phyloP scores from a whole-genome alignment of 225 moss, liverwort and hornwort genomes.

The Anthoceros angustus region DNA sequence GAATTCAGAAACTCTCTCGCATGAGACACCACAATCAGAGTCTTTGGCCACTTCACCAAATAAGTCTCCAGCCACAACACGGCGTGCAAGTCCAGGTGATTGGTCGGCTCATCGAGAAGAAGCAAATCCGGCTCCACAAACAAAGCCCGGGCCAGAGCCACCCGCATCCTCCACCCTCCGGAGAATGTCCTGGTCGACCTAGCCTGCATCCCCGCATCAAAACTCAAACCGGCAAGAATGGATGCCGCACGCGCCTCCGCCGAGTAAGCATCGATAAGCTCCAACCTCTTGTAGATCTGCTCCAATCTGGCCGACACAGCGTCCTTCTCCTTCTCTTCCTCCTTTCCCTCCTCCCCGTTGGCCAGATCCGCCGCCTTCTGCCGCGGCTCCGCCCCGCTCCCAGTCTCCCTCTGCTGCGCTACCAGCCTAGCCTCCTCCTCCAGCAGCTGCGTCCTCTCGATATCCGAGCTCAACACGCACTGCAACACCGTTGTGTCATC shows the following conservation, averaged over 20 bases:
- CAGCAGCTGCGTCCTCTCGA: slow-evolving; percentile 78
- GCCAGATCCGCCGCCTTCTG: slow-evolving; percentile 26
- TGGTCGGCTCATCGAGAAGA: slow-evolving; percentile 98
- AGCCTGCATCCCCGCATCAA: slow-evolving; percentile 81
- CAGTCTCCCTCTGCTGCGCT: slow-evolving; percentile 32
- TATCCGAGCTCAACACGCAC: slow-evolving; percentile 84
- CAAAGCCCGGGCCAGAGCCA: slow-evolving; percentile 93
- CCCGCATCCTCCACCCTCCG: slow-evolving; percentile 99
- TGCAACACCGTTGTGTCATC: slow-evolving; percentile 86
- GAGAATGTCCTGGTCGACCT: slow-evolving; percentile 81
- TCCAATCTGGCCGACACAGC: slow-evolving; percentile 60
- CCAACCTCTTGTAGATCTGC: slow-evolving; percentile 92
- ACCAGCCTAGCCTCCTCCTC: slow-evolving; percentile 70
- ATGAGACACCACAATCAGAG: slow-evolving; percentile 91
- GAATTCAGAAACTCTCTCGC: slow-evolving; percentile 93
- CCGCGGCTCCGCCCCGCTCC: slow-evolving; percentile 19
- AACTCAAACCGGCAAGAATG: slow-evolving; percentile 64
- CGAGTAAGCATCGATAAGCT: slow-evolving; percentile 93
- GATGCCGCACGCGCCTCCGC: slow-evolving; percentile 92
- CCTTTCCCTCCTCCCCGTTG: slow-evolving; percentile 20
- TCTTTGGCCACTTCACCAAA: slow-evolving; percentile 91
- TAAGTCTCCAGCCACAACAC: slow-evolving; percentile 96
- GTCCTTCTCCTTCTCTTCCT: slow-evolving; percentile 46
- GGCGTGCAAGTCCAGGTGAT: slow-evolving; percentile 97
- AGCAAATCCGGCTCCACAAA: slow-evolving; percentile 97